These are phyloP conservation scores for Triticum urartu DNA, from an alignment of 176 grass and related monocot species.

Conservation along the genomic window DNA sequence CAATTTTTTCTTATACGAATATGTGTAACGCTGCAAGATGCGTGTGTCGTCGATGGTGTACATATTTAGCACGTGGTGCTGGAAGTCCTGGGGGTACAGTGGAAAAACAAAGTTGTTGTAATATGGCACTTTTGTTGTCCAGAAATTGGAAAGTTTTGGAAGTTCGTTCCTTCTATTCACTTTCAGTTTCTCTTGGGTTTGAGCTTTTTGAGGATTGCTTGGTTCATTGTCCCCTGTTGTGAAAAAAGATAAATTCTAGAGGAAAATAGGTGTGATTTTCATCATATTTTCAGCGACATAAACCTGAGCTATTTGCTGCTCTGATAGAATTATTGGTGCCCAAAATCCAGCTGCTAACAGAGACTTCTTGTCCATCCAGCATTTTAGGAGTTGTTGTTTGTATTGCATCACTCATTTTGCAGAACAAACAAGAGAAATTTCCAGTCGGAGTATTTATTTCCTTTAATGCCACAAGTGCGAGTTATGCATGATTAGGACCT, in stretches of 20 bases:
- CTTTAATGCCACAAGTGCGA: not conserved
- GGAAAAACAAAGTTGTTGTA: slow-evolving; percentile 26
- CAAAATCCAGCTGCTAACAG: not conserved
- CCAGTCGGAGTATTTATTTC: not conserved
- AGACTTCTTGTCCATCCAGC: not conserved
- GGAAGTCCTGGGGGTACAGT: slow-evolving; percentile 29
- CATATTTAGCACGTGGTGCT: slow-evolving; percentile 38
- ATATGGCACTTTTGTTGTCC: not conserved
- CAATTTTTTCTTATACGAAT: slow-evolving; percentile 26
- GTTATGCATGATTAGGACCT: too few species aligned
- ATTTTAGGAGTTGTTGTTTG: not conserved
- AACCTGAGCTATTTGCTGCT: too few species aligned
- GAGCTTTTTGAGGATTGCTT: not conserved
- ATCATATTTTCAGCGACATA: not conserved
- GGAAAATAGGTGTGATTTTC: not conserved
- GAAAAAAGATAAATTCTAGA: not conserved
- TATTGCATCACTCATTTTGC: not conserved
- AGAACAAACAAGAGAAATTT: not conserved
- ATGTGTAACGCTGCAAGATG: slow-evolving; percentile 26
- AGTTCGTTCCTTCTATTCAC: not conserved
- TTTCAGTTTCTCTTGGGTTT: not conserved
- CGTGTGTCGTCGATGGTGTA: slow-evolving; percentile 47
- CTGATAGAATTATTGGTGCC: not conserved
- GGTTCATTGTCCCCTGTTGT: not conserved
- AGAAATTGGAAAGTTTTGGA: slow-evolving; percentile 19